A percentile compares a stretch with the other conserved stretches of the same genome.
Evolutionary conservation across 805 yeast genomes (phyloP).

Genomic region (Candida sithepensis): DNA sequence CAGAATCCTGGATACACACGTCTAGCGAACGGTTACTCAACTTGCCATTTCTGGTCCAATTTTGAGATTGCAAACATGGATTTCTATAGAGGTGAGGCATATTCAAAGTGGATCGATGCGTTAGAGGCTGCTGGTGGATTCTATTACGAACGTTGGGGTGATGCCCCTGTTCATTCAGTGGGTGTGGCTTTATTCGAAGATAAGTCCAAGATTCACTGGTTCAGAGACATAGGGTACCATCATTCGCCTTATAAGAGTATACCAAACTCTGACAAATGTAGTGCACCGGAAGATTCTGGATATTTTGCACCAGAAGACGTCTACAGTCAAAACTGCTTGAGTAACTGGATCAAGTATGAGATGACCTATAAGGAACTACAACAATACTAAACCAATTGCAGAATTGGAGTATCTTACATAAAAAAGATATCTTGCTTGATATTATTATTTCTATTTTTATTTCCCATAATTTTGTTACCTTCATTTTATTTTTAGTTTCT

Average conservation of each 20-base stretch:
- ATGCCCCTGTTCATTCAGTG: constrained; percentile 83
- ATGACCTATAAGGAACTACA: constrained; percentile 33
- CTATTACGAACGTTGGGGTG: constrained; percentile 92
- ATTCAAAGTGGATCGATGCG: constrained; percentile 59
- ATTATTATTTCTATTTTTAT: background rate
- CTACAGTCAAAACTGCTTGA: constrained; percentile 31
- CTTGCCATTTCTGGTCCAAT: constrained; percentile 87
- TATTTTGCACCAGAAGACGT: constrained; percentile 33
- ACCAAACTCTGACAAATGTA: constrained; percentile 59
- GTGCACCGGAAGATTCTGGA: constrained; percentile 31
- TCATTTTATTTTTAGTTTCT: background rate
- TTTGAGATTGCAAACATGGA: constrained; percentile 86
- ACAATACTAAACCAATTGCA: constrained; percentile 19
- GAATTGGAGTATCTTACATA: no score
- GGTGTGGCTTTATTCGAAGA: constrained; percentile 74
- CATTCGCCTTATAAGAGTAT: constrained; percentile 77
- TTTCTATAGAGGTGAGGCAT: constrained; percentile 69
- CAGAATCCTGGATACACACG: constrained; percentile 45
- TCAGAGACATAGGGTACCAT: constrained; percentile 75
- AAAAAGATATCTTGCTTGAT: no score
- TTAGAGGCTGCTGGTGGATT: constrained; percentile 77
- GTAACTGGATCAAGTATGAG: constrained; percentile 35
- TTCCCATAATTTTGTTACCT: background rate
- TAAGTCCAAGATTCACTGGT: constrained; percentile 74
- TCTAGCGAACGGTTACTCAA: constrained; percentile 43